phyloP scores from a whole-genome alignment of 352 stramenopile species.

The Globisporangium canariense region DNA sequence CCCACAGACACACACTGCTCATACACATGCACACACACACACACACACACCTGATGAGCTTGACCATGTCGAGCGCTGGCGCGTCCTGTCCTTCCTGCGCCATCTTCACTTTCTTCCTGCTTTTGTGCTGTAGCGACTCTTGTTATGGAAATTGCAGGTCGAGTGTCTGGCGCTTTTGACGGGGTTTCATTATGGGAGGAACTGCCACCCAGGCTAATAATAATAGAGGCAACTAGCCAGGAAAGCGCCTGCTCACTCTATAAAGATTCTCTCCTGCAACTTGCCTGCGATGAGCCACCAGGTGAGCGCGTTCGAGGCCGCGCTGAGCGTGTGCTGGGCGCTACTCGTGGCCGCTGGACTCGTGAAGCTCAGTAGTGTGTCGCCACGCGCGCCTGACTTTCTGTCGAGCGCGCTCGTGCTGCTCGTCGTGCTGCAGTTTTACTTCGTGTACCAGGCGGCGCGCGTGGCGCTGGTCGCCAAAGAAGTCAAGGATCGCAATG shows the following conservation, averaged over 20 bases:
- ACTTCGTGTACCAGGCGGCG: conserved; percentile 56
- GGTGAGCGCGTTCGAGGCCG: conserved; percentile 37
- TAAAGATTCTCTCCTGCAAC: neutral
- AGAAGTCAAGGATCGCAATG: conserved; percentile 1
- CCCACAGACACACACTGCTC: conserved; percentile 4
- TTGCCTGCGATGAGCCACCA: conserved; percentile 2
- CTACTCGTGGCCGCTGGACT: conserved; percentile 30
- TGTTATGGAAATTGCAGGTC: neutral
- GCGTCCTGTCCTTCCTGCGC: conserved; percentile 43
- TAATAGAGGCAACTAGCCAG: neutral
- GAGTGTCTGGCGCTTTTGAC: neutral
- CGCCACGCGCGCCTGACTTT: conserved; percentile 18
- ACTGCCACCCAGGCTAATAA: neutral
- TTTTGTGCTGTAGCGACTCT: conserved; percentile 6
- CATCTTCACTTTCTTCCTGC: conserved; percentile 27
- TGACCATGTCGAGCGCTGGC: conserved; percentile 64
- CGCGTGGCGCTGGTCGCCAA: conserved; percentile 27
- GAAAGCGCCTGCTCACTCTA: neutral
- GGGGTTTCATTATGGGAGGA: conserved; percentile 10
- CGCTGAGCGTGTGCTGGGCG: conserved; percentile 28
- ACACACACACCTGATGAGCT: conserved; percentile 57
- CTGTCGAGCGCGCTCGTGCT: conserved; percentile 24
- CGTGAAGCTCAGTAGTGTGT: conserved; percentile 14
- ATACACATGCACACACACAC: conserved; percentile 4
- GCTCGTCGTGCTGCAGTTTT: conserved; percentile 51